Evolutionary conservation across 495 filamentous ascomycete genomes (phyloP).

Genomic region (Penicillium steckii): DNA sequence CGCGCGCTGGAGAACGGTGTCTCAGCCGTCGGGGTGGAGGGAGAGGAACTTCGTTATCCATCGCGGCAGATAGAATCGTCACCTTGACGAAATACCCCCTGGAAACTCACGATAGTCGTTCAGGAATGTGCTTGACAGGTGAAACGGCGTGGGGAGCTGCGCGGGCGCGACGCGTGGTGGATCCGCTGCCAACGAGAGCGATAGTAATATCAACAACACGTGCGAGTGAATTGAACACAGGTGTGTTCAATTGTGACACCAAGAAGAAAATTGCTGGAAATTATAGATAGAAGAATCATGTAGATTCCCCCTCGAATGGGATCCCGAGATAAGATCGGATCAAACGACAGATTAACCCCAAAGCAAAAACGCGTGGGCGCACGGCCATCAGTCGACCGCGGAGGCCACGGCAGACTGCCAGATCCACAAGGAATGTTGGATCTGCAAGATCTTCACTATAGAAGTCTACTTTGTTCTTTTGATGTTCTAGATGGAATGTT

Average conservation of each 20-base stretch:
- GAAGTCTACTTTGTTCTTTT: too few relatives aligned
- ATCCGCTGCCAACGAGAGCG: conserved; percentile 4
- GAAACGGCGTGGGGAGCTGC: conserved; percentile 1
- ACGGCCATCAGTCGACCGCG: conserved; percentile 25
- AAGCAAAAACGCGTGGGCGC: conserved; percentile 20
- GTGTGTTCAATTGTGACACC: background rate
- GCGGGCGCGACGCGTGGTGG: conserved; percentile 20
- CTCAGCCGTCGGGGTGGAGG: conserved; percentile 43
- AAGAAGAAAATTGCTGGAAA: background rate
- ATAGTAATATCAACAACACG: conserved; percentile 9
- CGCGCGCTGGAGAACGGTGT: conserved; percentile 35
- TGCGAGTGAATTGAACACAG: conserved; percentile 13
- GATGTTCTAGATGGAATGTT: background rate
- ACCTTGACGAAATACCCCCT: background rate
- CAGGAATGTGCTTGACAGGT: conserved; percentile 1
- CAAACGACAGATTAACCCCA: conserved; percentile 12
- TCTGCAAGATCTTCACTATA: conserved; percentile 22
- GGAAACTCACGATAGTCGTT: conserved; percentile 1
- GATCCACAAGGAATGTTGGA: conserved; percentile 24
- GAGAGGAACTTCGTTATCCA: conserved; percentile 46
- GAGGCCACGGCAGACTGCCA: conserved; percentile 14
- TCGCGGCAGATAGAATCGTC: conserved; percentile 14
- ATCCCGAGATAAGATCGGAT: conserved; percentile 30
- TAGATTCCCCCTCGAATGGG: too few relatives aligned
- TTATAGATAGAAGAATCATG: too few relatives aligned